A percentile compares a stretch with the other conserved stretches of the same genome.
Evolutionary conservation across 2,329 filamentous ascomycete species (phyloP).

Genomic region (Colletotrichum magnum): DNA sequence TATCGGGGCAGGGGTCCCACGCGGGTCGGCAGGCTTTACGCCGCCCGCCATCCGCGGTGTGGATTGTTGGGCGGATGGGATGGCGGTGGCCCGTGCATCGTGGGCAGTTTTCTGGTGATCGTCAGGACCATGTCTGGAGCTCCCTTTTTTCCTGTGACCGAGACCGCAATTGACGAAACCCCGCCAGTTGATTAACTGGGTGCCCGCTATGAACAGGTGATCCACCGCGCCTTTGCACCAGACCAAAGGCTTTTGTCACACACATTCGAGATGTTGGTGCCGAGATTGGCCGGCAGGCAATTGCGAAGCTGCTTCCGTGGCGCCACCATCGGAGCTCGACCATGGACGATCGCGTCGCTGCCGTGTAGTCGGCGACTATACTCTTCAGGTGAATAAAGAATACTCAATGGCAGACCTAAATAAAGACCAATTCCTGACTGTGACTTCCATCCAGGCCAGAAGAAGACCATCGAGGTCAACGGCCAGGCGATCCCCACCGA

Average conservation of each 20-base stretch:
- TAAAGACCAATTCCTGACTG: neutral
- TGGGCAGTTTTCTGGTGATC: constrained; percentile 21
- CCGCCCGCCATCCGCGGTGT: constrained; percentile 10
- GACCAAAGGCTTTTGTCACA: constrained; percentile 4
- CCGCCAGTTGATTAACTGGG: neutral
- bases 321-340: constrained; percentile 17
- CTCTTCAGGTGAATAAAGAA: constrained; percentile 45
- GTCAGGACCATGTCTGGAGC: constrained; percentile 1
- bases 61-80: neutral
- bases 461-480: constrained; percentile 68
- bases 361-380: constrained; percentile 36
- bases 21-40: constrained; percentile 34
- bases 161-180: neutral
- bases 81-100: constrained; percentile 16
- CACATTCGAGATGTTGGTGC: constrained; percentile 24
- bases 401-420: too few relatives aligned
- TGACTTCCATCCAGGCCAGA: neutral
- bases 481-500: constrained; percentile 78
- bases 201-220: constrained; percentile 27
- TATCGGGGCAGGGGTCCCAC: constrained; percentile 23
- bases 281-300: constrained; percentile 37
- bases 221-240: constrained; percentile 16
- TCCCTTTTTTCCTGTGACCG: constrained; percentile 6
- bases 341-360: constrained; percentile 22
- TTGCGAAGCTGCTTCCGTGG: constrained; percentile 36